Evolutionary conservation across 768 basidiomycete species (phyloP), one percentile per base, ranked within the genome.

Genomic region (Daedalea quercina): DNA sequence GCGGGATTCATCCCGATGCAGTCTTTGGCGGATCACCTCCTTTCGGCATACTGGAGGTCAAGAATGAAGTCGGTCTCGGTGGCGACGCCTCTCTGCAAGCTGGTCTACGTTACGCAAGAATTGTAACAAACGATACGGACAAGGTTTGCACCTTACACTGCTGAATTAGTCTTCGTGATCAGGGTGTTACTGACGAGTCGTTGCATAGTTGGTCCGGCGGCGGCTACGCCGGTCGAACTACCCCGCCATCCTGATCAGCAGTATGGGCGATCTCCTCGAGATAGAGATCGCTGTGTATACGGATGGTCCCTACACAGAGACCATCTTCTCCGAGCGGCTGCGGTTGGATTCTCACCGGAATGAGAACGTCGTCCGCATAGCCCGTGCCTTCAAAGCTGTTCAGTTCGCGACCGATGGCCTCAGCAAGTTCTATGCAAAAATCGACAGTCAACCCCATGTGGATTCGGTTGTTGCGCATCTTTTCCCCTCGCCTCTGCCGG

Each of bases 401-500:
- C 24, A 47, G 9, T 13, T 47, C 12, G 45, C 45, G 3, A 3
- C 28, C 13, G 20, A 13, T 31, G 26, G 6, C 45, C 45, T 40
- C 15, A 6, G 37, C 37, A 15, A 6, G 17, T 40, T 40, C 15
- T 40, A 40, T 40, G 37, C 37, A 19, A 3, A 15, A 19, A 6
- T 40, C 19, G 37, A 40, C 15, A 15, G 4, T 6, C 8, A 6
- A 17, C 37, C 37, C 17, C 37, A 8, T 35, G 9, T 25, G 24
- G 9, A 26, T n/a, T 3, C n/a, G 2, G 12, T 13, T 11, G 11
- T 31, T 11, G 25, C 24, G 15, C 45, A 47, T 26, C 45, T 47
- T 19, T 47, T 47, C 28, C 45, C 45, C 45, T 47, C 45, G 24
- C 45, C 45, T 25, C 23, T 47, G 17, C 45, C 45, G 45, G 45